Percentiles rank a stretch among this genome's conserved stretches.
These are phyloP conservation scores for Biancaea sappan DNA, from an alignment of 306 rosid species.

Conservation along the genomic window DNA sequence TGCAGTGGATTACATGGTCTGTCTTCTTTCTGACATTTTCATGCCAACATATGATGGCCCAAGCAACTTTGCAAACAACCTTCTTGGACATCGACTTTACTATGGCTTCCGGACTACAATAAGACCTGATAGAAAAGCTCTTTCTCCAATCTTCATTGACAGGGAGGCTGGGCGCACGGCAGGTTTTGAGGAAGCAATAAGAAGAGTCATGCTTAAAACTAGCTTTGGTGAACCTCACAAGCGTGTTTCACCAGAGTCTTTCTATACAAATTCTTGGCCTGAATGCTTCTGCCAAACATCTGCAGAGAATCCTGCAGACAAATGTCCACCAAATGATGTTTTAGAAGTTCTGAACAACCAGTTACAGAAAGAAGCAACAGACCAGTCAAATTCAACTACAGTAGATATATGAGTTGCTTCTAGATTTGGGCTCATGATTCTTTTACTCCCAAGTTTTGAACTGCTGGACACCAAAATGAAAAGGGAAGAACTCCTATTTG, in stretches of 20 bases:
- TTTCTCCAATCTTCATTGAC: slow-evolving; percentile 86
- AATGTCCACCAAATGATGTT: slow-evolving; percentile 82
- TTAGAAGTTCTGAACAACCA: slow-evolving; percentile 54
- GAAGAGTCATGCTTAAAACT: slow-evolving; percentile 76
- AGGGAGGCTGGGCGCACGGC: slow-evolving; percentile 62
- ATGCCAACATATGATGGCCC: slow-evolving; percentile 99
- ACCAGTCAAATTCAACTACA: slow-evolving; percentile 49
- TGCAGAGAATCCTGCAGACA: slow-evolving; percentile 61
- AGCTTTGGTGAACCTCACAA: slow-evolving; percentile 92
- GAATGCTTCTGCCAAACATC: slow-evolving; percentile 93
- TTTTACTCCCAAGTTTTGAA: slow-evolving; percentile 32
- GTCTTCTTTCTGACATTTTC: slow-evolving; percentile 96
- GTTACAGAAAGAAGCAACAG: slow-evolving; percentile 46
- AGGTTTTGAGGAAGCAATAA: slow-evolving; percentile 81
- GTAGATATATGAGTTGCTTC: slow-evolving; percentile 36
- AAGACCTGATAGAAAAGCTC: slow-evolving; percentile 93
- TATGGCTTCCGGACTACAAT: slow-evolving; percentile 92
- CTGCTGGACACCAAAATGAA: slow-evolving; percentile 10
- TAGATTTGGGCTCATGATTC: slow-evolving; percentile 31
- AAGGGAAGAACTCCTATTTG: background rate
- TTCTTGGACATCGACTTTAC: slow-evolving; percentile 96
- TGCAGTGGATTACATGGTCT: slow-evolving; percentile 99
- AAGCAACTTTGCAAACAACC: slow-evolving; percentile 99
- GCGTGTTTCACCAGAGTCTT: slow-evolving; percentile 81
- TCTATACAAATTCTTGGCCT: slow-evolving; percentile 99